Conservation (phyloP, 2,329 filamentous ascomycete species). For the Penicillium digitatum region DNA sequence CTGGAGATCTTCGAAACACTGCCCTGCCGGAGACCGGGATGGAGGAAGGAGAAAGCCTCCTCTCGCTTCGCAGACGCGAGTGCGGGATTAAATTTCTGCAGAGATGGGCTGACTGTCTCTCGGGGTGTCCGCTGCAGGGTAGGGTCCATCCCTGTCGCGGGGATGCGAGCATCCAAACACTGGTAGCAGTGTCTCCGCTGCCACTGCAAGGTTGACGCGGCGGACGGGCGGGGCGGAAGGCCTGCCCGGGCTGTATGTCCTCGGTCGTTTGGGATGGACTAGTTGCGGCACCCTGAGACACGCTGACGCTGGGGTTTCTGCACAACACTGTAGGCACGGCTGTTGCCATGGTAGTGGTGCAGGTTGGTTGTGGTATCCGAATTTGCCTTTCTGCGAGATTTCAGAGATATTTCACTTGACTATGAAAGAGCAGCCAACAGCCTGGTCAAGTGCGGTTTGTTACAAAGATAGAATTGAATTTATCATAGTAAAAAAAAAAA, state of each 20-base stretch:
- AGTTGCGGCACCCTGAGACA: constrained; percentile 10
- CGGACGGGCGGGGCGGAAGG: constrained; percentile 3
- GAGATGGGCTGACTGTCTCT: not conserved
- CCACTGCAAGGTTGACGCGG: constrained; percentile 18
- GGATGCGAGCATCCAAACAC: constrained; percentile 7
- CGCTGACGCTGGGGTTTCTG: constrained; percentile 8
- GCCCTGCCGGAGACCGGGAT: not conserved
- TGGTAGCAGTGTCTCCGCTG: constrained; percentile 3
- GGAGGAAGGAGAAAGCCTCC: not conserved
- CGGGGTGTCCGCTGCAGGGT: constrained; percentile 11
- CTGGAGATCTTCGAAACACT: not conserved
- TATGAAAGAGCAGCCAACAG: not conserved
- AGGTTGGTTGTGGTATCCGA: not conserved
- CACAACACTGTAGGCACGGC: constrained; percentile 2
- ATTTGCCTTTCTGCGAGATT: not conserved
- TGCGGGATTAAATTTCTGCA: constrained; percentile 1
- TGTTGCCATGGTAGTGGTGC: constrained; percentile 7
- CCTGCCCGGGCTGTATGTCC: constrained; percentile 8
- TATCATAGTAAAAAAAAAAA: not conserved
- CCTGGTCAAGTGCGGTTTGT: not conserved
- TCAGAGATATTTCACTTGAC: not conserved
- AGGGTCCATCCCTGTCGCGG: not conserved
- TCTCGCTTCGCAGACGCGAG: not conserved
- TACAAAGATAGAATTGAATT: not conserved
- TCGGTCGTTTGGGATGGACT: not conserved